A percentile compares a stretch with the other conserved stretches of the same genome.
Evolutionary conservation across 768 basidiomycete species (phyloP).

Genomic region (Lentinula boryana): DNA sequence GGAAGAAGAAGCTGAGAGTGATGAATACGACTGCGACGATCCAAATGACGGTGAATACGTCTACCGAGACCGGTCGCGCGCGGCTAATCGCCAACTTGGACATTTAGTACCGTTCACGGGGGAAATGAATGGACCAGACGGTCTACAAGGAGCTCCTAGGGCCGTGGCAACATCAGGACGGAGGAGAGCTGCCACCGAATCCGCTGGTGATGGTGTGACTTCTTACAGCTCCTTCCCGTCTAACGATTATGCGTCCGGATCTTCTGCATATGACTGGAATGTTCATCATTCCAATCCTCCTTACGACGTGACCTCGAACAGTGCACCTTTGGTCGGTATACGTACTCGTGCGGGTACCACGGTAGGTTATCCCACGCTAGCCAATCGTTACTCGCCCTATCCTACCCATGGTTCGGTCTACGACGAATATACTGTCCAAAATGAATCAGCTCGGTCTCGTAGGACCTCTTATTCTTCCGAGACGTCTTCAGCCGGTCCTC

Average conservation of each 20-base stretch:
- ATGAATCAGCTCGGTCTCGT: neutral
- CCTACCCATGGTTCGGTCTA: neutral
- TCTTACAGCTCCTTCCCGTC: neutral
- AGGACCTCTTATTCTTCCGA: neutral
- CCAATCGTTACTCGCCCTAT: constrained; percentile 3
- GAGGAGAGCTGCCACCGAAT: neutral
- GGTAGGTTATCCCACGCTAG: neutral
- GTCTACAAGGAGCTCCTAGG: neutral
- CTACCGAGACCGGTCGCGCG: neutral
- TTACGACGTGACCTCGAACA: neutral
- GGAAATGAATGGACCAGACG: neutral
- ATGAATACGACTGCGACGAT: constrained; percentile 1
- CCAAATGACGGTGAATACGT: neutral
- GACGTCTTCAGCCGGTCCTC: neutral
- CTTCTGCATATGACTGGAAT: neutral
- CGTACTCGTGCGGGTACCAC: constrained; percentile 5
- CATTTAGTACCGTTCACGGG: neutral
- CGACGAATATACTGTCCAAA: neutral
- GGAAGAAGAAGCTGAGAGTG: neutral
- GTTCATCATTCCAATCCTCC: neutral
- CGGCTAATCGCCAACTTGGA: neutral
- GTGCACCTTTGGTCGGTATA: neutral
- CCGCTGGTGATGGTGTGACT: neutral
- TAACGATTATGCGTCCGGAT: neutral
- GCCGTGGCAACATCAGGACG: neutral